Evolutionary conservation across 2,329 filamentous ascomycete species (phyloP), one percentile per base, ranked within the genome.

Genomic region (Cladosporium phlei): DNA sequence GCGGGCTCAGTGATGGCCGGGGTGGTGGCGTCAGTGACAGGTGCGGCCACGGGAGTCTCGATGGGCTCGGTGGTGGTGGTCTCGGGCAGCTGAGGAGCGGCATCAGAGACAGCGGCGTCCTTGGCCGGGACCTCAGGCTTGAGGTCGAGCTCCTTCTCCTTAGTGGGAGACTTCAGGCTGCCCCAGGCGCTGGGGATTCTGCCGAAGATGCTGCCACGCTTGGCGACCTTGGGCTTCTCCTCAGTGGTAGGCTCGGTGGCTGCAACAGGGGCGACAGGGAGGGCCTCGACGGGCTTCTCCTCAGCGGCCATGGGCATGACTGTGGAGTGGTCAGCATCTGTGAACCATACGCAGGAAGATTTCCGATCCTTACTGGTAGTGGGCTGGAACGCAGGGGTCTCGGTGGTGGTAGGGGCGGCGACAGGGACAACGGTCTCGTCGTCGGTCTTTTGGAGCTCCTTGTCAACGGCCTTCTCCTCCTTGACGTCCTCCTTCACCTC

Each of bases 121-220:
- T 77, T 72, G 38, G 70, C 64, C 33, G 71, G 68, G 52, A 68
- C 65, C 57, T 69, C 66, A 43, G 75, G 69, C 57, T 74, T 68
- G 55, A 78, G 75, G 63, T 86, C 83, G 58, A 80, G 75, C 54
- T 83, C 83, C 67, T 85, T 83, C 78, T 75, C 72, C 52, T 63
- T 64, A 27, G 65, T 66, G 9, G 72, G 72, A 63, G 68, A 71
- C 63, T 69, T 71, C 47, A 74, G 62, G 64, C 69, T 69, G 58
- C 88, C 85, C 69, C 77, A 78, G 65, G 87, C 82, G 44, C 57
- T 57, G 29, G 51, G 52, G 46, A 64, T 52, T 62, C 81, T 83
- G 59, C 80, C 81, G 70, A 94, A 94, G 61, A 90, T 83, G 56
- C 87, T 93, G 69, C 82, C 82, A 68, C 88, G 86, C 86, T 94